A percentile compares a stretch with the other conserved stretches of the same genome.
Conservation (phyloP, 176 grass and related monocot genomes). For the Phragmites australis region DNA sequence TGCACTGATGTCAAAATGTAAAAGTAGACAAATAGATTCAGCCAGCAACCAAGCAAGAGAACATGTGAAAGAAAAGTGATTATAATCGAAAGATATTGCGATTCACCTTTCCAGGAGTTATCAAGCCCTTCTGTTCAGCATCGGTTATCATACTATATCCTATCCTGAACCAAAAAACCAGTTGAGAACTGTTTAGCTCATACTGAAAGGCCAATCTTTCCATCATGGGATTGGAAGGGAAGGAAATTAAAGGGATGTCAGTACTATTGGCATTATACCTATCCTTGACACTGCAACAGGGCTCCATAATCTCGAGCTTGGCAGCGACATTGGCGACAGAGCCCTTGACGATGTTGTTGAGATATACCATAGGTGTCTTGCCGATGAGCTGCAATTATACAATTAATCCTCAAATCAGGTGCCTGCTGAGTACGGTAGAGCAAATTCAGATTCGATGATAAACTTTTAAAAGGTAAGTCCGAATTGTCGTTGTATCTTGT, state of each 20-base stretch:
- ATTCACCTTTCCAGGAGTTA: slow-evolving; percentile 84
- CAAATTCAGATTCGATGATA: background rate
- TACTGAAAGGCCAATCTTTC: background rate
- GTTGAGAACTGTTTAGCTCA: background rate
- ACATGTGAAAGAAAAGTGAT: background rate
- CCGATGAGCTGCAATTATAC: slow-evolving; percentile 73
- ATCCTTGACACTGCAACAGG: slow-evolving; percentile 98
- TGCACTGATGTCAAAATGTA: background rate
- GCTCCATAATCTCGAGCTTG: slow-evolving; percentile 99
- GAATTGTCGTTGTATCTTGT: background rate
- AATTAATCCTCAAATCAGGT: slow-evolving; percentile 3
- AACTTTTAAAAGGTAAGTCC: background rate
- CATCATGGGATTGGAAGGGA: background rate
- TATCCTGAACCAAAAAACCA: slow-evolving; percentile 65
- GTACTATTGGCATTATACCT: slow-evolving; percentile 36
- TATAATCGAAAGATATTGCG: background rate
- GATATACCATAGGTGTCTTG: slow-evolving; percentile 96
- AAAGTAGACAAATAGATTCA: background rate
- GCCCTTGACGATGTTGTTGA: slow-evolving; percentile 84
- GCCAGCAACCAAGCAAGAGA: background rate
- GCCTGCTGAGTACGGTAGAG: background rate
- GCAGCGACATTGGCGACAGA: slow-evolving; percentile 77
- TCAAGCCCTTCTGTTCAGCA: slow-evolving; percentile 75
- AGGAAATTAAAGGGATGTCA: background rate
- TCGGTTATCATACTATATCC: slow-evolving; percentile 90